phyloP scores from a whole-genome alignment of 108 stramenopile genomes.

The Nitzschia inconspicua region DNA sequence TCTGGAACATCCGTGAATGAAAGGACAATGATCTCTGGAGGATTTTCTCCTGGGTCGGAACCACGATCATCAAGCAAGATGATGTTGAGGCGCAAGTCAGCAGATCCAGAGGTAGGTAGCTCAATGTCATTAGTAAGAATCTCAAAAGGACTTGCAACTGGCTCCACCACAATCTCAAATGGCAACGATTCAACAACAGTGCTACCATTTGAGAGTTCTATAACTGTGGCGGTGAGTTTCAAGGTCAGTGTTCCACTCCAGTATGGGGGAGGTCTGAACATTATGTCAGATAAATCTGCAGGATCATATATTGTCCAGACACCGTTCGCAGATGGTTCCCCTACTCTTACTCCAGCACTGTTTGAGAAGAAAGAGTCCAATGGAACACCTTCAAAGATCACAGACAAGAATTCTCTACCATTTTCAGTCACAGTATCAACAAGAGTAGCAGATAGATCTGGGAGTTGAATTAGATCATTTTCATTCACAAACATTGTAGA shows the following conservation, averaged over 20 bases:
- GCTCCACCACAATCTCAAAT: background rate
- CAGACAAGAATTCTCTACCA: constrained; percentile 2
- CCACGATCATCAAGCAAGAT: background rate
- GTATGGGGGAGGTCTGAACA: background rate
- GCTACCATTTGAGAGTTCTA: background rate
- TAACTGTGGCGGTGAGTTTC: background rate
- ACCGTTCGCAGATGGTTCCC: background rate
- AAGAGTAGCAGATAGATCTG: background rate
- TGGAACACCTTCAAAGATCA: background rate
- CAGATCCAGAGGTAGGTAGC: background rate
- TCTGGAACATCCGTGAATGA: background rate
- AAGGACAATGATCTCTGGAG: constrained; percentile 1
- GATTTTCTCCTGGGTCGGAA: background rate
- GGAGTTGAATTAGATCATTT: too few relatives aligned
- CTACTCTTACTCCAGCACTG: background rate
- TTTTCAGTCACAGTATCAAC: background rate
- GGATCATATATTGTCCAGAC: background rate
- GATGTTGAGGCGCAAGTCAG: background rate
- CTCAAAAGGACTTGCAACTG: background rate
- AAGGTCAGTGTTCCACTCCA: background rate
- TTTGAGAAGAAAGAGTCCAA: background rate
- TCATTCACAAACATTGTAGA: too few relatives aligned
- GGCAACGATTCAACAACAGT: background rate
- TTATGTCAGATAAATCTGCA: background rate
- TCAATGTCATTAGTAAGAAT: background rate